A percentile compares a stretch with the other conserved stretches of the same genome.
Evolutionary conservation across 2,329 filamentous ascomycete species (phyloP).

Genomic region (Xylariaceae sp.): DNA sequence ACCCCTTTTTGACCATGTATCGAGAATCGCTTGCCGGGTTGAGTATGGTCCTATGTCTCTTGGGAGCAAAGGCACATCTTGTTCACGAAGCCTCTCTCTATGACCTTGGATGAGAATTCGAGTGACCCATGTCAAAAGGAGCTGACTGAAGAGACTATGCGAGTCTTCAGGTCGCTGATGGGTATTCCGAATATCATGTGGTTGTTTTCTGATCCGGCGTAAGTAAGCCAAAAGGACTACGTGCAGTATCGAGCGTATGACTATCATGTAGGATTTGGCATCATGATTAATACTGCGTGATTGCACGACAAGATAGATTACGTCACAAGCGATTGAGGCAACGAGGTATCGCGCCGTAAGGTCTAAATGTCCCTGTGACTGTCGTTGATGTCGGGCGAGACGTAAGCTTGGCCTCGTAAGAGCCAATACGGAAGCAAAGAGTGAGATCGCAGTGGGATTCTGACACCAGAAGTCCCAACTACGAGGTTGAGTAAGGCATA

Average conservation of each 20-base stretch:
- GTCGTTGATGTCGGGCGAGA: not conserved
- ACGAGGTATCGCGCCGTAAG: constrained; percentile 24
- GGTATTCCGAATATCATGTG: not conserved
- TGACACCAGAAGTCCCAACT: not conserved
- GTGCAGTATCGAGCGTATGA: constrained; percentile 1
- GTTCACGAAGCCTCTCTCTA: constrained; percentile 19
- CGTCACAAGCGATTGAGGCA: constrained; percentile 18
- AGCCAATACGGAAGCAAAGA: not conserved
- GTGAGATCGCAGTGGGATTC: not conserved
- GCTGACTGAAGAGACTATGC: constrained; percentile 25
- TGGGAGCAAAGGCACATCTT: constrained; percentile 29
- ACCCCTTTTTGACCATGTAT: constrained; percentile 30
- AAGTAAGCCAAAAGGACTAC: not conserved
- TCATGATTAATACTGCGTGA: not conserved
- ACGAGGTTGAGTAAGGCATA: not conserved
- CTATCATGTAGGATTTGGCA: not conserved
- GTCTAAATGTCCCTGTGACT: constrained; percentile 9
- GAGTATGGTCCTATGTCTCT: constrained; percentile 19
- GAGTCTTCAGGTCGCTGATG: constrained; percentile 28
- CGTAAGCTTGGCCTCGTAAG: not conserved
- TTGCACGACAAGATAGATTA: constrained; percentile 8
- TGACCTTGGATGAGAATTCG: constrained; percentile 31
- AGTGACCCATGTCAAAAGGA: constrained; percentile 35
- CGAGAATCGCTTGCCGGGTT: constrained; percentile 22
- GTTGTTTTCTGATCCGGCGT: not conserved